These are phyloP conservation scores for Quercus glauca DNA, from an alignment of 306 rosid genomes.

Conservation along the genomic window DNA sequence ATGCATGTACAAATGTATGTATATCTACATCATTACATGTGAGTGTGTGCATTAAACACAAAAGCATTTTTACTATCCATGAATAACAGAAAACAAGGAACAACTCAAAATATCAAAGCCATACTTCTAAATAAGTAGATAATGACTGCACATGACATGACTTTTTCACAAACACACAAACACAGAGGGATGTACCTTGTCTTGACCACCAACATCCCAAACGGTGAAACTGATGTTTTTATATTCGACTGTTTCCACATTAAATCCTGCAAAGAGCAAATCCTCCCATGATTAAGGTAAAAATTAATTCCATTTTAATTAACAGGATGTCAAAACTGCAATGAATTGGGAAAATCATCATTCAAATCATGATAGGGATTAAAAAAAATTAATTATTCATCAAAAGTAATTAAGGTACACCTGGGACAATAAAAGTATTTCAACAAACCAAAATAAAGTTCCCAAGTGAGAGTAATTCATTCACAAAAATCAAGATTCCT, in stretches of 20 bases:
- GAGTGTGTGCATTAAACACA: background rate
- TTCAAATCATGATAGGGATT: background rate
- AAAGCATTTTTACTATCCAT: background rate
- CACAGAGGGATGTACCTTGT: conserved; percentile 56
- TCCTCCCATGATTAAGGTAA: background rate
- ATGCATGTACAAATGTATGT: too few species aligned
- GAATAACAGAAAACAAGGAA: background rate
- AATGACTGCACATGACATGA: background rate
- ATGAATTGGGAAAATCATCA: background rate
- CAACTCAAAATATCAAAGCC: background rate
- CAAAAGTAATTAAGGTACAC: background rate
- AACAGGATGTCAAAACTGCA: background rate
- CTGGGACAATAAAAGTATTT: background rate
- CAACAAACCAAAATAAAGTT: background rate
- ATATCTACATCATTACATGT: too few species aligned
- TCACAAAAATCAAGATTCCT: background rate
- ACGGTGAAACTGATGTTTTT: conserved; percentile 99
- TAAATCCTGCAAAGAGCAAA: conserved; percentile 62
- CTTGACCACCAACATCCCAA: conserved; percentile 99
- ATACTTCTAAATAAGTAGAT: background rate
- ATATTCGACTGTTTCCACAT: conserved; percentile 96
- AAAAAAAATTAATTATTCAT: background rate
- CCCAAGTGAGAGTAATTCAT: background rate
- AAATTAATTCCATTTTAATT: background rate
- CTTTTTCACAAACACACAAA: conserved; percentile 14